Percentiles rank a stretch among this genome's conserved stretches.
These are phyloP conservation scores for Geosmithia flava DNA, from an alignment of 2,329 filamentous ascomycete species.

Conservation along the genomic window DNA sequence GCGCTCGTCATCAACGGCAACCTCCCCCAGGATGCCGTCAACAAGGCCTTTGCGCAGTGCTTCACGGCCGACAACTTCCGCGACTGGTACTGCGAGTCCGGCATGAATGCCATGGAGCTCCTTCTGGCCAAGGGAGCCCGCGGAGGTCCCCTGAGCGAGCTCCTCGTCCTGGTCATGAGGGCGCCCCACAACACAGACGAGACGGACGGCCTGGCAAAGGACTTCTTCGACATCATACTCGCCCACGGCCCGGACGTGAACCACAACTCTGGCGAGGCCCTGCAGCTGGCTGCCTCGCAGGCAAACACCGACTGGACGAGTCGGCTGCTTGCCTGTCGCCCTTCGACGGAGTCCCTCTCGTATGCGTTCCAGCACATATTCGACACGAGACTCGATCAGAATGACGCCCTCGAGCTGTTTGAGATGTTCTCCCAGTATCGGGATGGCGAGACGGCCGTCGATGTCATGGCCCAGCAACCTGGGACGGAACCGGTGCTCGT, in stretches of 20 bases:
- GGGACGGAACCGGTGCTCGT: constrained; percentile 35
- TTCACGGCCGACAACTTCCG: constrained; percentile 27
- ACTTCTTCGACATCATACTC: constrained; percentile 29
- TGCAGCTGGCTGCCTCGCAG: constrained; percentile 39
- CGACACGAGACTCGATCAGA: constrained; percentile 33
- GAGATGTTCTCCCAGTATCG: constrained; percentile 37
- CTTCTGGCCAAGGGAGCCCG: constrained; percentile 35
- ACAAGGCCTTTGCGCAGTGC: constrained; percentile 27
- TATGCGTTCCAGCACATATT: constrained; percentile 45
- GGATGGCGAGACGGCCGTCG: constrained; percentile 33
- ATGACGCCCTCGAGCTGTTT: constrained; percentile 36
- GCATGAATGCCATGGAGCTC: constrained; percentile 31
- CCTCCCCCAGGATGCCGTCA: constrained; percentile 28
- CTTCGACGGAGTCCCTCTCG: constrained; percentile 32
- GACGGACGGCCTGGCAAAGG: constrained; percentile 23
- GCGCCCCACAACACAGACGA: constrained; percentile 19
- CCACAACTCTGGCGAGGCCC: constrained; percentile 37
- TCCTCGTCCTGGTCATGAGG: constrained; percentile 33
- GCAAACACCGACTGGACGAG: constrained; percentile 36
- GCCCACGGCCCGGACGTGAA: constrained; percentile 32
- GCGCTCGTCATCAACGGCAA: constrained; percentile 27
- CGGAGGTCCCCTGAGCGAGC: constrained; percentile 30
- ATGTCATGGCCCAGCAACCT: constrained; percentile 31
- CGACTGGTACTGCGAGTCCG: constrained; percentile 33
- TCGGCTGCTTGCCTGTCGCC: constrained; percentile 35